Percentiles rank a stretch among this genome's conserved stretches.
Conservation (phyloP, 805 yeast species). For the Kuraishia cidri region DNA sequence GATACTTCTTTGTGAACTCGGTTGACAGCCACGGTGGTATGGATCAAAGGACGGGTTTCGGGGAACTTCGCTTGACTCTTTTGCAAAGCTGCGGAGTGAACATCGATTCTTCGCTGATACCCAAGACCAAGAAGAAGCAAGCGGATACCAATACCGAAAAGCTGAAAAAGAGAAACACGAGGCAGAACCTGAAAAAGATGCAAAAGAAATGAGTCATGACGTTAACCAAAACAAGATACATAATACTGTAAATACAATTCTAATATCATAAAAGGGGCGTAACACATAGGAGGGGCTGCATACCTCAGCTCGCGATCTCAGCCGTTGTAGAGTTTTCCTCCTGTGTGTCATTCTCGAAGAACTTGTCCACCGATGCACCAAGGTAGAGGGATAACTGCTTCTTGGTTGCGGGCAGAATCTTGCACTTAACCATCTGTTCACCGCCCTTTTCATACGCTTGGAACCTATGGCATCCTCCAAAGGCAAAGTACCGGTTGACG, state of each 20-base stretch:
- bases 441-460: constrained; percentile 64
- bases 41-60: constrained; percentile 40
- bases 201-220: no score
- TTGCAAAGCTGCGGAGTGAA: constrained; percentile 42
- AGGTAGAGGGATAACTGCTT: constrained; percentile 58
- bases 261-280: no score
- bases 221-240: no score
- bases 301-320: no score
- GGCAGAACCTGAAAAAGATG: constrained; percentile 3
- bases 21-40: constrained; percentile 20
- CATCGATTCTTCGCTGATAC: constrained; percentile 5
- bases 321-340: no score
- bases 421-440: constrained; percentile 51
- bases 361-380: constrained; percentile 56
- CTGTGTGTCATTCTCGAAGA: constrained; percentile 25
- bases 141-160: constrained; percentile 6
- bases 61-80: constrained; percentile 39
- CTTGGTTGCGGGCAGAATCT: constrained; percentile 67
- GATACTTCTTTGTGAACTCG: constrained; percentile 43
- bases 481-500: constrained; percentile 60
- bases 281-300: no score
- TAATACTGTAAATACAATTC: no score
- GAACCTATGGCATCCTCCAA: constrained; percentile 87
- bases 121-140: constrained; percentile 6
- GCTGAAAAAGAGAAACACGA: constrained; percentile 8